A percentile compares a stretch with the other conserved stretches of the same genome.
Conservation (phyloP, 768 basidiomycete genomes). For the Amanita inopinata region DNA sequence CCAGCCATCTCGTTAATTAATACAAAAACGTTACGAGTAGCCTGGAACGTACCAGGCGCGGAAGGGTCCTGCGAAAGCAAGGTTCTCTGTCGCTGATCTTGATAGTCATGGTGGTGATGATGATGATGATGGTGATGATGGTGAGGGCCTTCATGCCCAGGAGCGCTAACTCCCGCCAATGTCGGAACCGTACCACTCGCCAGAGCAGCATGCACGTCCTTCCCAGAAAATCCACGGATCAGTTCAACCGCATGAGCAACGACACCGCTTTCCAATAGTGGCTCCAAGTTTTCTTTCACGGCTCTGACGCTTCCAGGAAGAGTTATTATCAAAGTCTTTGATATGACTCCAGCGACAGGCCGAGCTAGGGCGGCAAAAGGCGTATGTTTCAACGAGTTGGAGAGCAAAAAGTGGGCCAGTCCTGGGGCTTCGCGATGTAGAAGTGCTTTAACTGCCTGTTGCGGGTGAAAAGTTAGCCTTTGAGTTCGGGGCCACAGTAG, state of each 20-base stretch:
- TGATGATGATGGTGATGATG: conserved; percentile 26
- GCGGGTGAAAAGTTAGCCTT: not conserved
- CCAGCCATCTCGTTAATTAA: conserved; percentile 3
- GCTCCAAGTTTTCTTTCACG: conserved; percentile 67
- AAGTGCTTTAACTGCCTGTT: conserved; percentile 51
- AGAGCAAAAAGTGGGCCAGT: conserved; percentile 63
- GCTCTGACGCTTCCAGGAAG: conserved; percentile 84
- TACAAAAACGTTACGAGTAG: not conserved
- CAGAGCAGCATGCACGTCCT: conserved; percentile 43
- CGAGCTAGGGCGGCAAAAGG: conserved; percentile 76
- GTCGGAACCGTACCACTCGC: conserved; percentile 24
- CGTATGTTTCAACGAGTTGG: conserved; percentile 61
- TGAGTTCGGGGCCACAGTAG: not conserved
- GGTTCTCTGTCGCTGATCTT: conserved; percentile 29
- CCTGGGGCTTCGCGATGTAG: conserved; percentile 62
- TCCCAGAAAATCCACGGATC: conserved; percentile 57
- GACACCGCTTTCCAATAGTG: conserved; percentile 47
- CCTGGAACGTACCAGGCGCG: conserved; percentile 40
- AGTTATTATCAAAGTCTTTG: conserved; percentile 60
- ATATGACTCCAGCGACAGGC: conserved; percentile 69
- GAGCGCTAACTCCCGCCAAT: too few relatives aligned
- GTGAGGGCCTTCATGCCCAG: conserved; percentile 24
- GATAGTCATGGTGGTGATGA: conserved; percentile 25
- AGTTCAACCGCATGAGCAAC: conserved; percentile 66
- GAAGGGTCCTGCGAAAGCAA: conserved; percentile 62